Conservation (phyloP, 495 filamentous ascomycete species). For the Aspergillus cavernicola region DNA sequence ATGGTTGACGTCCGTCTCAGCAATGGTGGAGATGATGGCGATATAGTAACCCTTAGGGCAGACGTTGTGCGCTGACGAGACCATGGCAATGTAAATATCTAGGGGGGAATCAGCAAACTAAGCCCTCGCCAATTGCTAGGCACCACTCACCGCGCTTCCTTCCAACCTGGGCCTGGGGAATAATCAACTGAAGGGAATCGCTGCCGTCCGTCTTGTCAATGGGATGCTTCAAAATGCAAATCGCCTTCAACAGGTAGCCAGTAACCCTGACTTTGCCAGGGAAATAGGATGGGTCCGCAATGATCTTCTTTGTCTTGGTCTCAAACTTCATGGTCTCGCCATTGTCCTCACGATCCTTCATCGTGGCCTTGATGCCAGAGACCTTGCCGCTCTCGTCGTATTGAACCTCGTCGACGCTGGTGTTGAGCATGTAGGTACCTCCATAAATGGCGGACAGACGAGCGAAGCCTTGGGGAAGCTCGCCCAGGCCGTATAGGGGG, state of each 20-base stretch:
- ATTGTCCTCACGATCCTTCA: constrained; percentile 75
- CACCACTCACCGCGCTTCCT: constrained; percentile 75
- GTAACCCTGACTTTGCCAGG: constrained; percentile 79
- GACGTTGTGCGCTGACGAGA: constrained; percentile 94
- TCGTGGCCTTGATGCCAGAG: constrained; percentile 92
- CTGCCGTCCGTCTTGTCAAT: constrained; percentile 78
- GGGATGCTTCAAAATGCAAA: constrained; percentile 97
- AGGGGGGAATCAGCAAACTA: constrained; percentile 9
- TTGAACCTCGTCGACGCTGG: constrained; percentile 80
- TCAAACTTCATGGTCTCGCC: constrained; percentile 86
- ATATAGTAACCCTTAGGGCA: constrained; percentile 99
- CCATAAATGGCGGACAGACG: constrained; percentile 97
- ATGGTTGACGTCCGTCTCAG: constrained; percentile 87
- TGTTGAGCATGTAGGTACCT: constrained; percentile 99
- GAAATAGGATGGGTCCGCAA: constrained; percentile 97
- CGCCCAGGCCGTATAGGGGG: constrained; percentile 93
- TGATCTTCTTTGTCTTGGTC: constrained; percentile 92
- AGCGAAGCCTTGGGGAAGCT: constrained; percentile 97
- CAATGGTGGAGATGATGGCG: constrained; percentile 95
- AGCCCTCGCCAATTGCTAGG: background rate
- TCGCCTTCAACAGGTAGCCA: constrained; percentile 89
- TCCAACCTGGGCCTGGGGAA: constrained; percentile 94
- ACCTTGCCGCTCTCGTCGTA: constrained; percentile 78
- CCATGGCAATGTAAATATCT: constrained; percentile 98
- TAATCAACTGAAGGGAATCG: constrained; percentile 94